Conservation (phyloP, 345 rosid genomes). For the Anacardium occidentale region DNA sequence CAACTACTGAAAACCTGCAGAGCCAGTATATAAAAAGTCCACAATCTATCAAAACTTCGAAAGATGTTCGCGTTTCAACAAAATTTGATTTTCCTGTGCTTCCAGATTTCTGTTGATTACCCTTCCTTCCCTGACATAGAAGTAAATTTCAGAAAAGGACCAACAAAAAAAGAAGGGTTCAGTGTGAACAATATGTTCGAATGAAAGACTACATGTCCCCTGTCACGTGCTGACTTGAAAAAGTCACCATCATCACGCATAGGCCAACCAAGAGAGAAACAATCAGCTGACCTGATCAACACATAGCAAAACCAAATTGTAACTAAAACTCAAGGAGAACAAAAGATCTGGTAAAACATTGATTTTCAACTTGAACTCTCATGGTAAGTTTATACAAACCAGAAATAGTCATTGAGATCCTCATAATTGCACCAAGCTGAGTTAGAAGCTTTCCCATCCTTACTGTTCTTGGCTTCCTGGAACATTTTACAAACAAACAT, state of each 20-base stretch:
- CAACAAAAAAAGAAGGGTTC: conserved; percentile 19
- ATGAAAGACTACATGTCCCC: conserved; percentile 37
- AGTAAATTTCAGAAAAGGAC: conserved; percentile 17
- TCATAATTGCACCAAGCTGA: too few relatives aligned
- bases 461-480: too few relatives aligned
- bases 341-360: too few relatives aligned
- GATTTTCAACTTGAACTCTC: too few relatives aligned
- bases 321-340: too few relatives aligned
- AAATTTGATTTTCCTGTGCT: conserved; percentile 93
- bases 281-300: too few relatives aligned
- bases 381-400: too few relatives aligned
- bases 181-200: conserved; percentile 19
- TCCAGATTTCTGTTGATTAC: conserved; percentile 40
- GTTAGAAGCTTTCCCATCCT: too few relatives aligned
- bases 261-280: too few relatives aligned
- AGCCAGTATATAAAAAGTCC: conserved; percentile 89
- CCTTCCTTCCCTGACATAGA: conserved; percentile 60
- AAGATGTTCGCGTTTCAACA: conserved; percentile 83
- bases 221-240: conserved; percentile 74
- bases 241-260: conserved; percentile 98
- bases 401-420: too few relatives aligned
- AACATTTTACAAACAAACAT: too few relatives aligned
- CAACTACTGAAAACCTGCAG: conserved; percentile 61
- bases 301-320: too few relatives aligned
- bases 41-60: conserved; percentile 87